Conservation (phyloP, 2,329 filamentous ascomycete species). For the Diaporthe humulicola region DNA sequence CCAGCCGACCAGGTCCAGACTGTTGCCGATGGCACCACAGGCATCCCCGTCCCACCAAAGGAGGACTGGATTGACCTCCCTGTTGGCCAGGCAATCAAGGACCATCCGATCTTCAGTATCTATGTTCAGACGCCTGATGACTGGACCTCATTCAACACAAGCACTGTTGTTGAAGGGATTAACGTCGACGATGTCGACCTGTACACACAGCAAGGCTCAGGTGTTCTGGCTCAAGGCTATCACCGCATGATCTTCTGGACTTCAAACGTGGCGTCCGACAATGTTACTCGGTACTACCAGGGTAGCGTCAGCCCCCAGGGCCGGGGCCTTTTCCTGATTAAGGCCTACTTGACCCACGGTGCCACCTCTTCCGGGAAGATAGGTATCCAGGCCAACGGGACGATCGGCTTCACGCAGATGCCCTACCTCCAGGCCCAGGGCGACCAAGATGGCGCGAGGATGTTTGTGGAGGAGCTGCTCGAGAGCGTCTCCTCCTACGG, state of each 20-base stretch:
- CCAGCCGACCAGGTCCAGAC: slow-evolving; percentile 37
- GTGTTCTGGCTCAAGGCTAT: slow-evolving; percentile 58
- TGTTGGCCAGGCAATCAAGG: slow-evolving; percentile 39
- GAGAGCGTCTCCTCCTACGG: slow-evolving; percentile 43
- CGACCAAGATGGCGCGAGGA: slow-evolving; percentile 44
- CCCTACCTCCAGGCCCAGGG: slow-evolving; percentile 51
- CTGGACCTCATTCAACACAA: slow-evolving; percentile 24
- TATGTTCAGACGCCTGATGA: slow-evolving; percentile 18
- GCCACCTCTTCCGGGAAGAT: slow-evolving; percentile 61
- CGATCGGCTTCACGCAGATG: slow-evolving; percentile 55
- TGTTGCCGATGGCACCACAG: slow-evolving; percentile 31
- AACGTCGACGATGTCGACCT: slow-evolving; percentile 45
- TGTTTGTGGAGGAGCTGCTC: slow-evolving; percentile 46
- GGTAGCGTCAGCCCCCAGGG: slow-evolving; percentile 48
- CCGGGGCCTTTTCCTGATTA: slow-evolving; percentile 59
- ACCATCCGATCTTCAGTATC: slow-evolving; percentile 44
- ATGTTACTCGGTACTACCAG: slow-evolving; percentile 51
- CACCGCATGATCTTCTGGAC: slow-evolving; percentile 63
- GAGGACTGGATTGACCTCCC: slow-evolving; percentile 44
- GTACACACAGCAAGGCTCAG: slow-evolving; percentile 49
- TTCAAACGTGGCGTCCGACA: slow-evolving; percentile 49
- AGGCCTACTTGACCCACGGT: slow-evolving; percentile 65
- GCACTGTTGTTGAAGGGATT: slow-evolving; percentile 1
- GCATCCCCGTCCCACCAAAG: slow-evolving; percentile 37
- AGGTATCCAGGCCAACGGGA: slow-evolving; percentile 53